phyloP scores from a whole-genome alignment of 164 flowering plant genomes.

The Tinospora cordifolia region DNA sequence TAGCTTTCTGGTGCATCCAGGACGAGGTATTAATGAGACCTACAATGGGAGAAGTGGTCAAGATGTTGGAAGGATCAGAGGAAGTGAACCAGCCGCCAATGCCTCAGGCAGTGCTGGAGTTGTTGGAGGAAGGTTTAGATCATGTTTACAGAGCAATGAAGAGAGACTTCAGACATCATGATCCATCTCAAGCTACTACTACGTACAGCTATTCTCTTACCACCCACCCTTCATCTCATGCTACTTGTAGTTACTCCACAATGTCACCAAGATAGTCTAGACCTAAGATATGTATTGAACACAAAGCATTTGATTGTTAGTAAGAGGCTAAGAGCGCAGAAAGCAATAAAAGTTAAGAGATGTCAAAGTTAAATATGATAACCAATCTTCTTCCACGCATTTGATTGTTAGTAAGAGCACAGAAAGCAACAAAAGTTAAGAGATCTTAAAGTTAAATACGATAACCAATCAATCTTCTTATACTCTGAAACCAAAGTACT shows the following conservation, averaged over 20 bases:
- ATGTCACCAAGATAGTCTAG: constrained; percentile 75
- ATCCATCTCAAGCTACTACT: constrained; percentile 56
- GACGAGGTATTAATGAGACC: constrained; percentile 75
- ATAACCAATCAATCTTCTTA: too few relatives aligned
- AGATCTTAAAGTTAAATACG: too few relatives aligned
- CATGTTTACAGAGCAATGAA: constrained; percentile 83
- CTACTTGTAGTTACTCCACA: constrained; percentile 77
- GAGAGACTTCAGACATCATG: constrained; percentile 19
- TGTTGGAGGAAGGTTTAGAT: constrained; percentile 74
- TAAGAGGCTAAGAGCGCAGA: background rate
- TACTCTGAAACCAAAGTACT: background rate
- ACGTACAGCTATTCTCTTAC: constrained; percentile 54
- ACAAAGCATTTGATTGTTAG: background rate
- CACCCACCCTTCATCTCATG: constrained; percentile 46
- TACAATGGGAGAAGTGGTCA: constrained; percentile 88
- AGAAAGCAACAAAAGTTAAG: too few relatives aligned
- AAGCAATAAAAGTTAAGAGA: too few relatives aligned
- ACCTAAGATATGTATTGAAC: background rate
- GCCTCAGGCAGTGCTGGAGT: constrained; percentile 76
- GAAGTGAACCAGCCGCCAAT: constrained; percentile 62
- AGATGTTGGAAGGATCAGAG: constrained; percentile 79
- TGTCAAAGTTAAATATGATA: too few relatives aligned
- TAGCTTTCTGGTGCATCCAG: constrained; percentile 94
- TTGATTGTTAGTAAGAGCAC: too few relatives aligned
- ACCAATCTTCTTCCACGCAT: too few relatives aligned